Base-by-base conservation (phyloP, 2,329 filamentous ascomycete species). In the Pyrenophora graminea region DNA sequence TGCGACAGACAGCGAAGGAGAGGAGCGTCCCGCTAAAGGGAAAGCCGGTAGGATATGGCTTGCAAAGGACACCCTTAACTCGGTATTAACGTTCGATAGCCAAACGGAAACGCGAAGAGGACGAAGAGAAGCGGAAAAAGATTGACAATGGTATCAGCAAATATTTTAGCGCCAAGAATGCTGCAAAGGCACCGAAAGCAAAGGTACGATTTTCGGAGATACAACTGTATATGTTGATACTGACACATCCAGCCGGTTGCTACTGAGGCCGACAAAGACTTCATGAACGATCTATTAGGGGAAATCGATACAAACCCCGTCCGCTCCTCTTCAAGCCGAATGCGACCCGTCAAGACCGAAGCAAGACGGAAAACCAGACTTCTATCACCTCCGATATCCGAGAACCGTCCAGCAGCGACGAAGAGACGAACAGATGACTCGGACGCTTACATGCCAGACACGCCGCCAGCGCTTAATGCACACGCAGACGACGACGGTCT, bases 101-200 rank as follows among this genome's bases (percentile, higher is more conserved):
- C 58, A 97, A 97, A 75, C 84, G 91, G 64, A 92, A 90, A 72
- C 88, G 88, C 13, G 90, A 96, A 65, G 90, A 96, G 61, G 91
- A 96, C 51, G 86, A 89, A 58, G 86, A 91, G 51, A 89, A 90
- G 70, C 85, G 88, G 66, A 90, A 96, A 63, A 91, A 90, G 71
- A 90, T 91, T 61, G 91, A 95, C 73, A 89, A 89, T 67, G 89
- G 91, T 63, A 97, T 99, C 70, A 91, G 88, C 74, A 93, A 95
- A 66, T 99, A 95, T 76, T 97, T 99, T 72, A 93, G 84, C 61
- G 89, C 88, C 63, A 91, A 90, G 47, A 82, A 84, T 30, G 79
- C 79, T 31, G 74, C 78, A 32, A 73, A 77, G 43, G 86, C 86
- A 50, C 79, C 87, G 12, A 97, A 97, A 71, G 81, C 88, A 15